Evolutionary conservation across 331 rosid genomes (phyloP).

Genomic region (Malus hybrid): DNA sequence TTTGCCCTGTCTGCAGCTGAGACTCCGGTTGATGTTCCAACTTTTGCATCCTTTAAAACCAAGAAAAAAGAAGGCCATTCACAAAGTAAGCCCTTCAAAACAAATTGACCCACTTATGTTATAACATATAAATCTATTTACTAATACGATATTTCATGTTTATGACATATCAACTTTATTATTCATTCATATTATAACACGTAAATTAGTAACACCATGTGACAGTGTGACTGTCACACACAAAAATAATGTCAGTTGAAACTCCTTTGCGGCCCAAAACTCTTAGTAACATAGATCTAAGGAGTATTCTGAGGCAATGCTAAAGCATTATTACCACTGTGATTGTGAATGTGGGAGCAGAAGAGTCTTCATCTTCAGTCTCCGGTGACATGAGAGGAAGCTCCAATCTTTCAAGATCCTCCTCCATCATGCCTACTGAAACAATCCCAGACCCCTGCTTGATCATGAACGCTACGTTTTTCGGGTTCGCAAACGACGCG

Average conservation of each 20-base stretch:
- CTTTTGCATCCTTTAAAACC: constrained; percentile 54
- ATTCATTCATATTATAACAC: too few species aligned
- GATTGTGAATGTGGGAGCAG: constrained; percentile 84
- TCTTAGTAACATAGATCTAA: too few species aligned
- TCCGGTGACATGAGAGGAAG: constrained; percentile 81
- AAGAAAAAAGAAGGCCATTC: background rate
- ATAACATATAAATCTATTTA: too few species aligned
- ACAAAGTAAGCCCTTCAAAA: too few species aligned
- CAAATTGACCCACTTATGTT: too few species aligned
- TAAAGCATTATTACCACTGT: constrained; percentile 51
- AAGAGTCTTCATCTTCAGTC: constrained; percentile 57
- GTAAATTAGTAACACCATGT: too few species aligned
- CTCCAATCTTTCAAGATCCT: constrained; percentile 65
- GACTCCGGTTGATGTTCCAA: constrained; percentile 64
- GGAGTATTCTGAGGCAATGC: background rate
- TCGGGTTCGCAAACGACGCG: constrained; percentile 49
- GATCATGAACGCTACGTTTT: constrained; percentile 53
- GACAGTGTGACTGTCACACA: too few species aligned
- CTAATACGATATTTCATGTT: too few species aligned
- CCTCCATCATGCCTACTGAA: constrained; percentile 74
- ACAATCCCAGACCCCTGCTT: constrained; percentile 80
- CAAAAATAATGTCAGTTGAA: too few species aligned
- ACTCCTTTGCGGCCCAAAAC: too few species aligned
- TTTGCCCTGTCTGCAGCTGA: constrained; percentile 79
- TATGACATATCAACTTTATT: too few species aligned